Percentiles rank a stretch among this genome's conserved stretches.
Evolutionary conservation across 2,329 filamentous ascomycete species (phyloP).

Genomic region (Teratosphaeria epicoccoides): DNA sequence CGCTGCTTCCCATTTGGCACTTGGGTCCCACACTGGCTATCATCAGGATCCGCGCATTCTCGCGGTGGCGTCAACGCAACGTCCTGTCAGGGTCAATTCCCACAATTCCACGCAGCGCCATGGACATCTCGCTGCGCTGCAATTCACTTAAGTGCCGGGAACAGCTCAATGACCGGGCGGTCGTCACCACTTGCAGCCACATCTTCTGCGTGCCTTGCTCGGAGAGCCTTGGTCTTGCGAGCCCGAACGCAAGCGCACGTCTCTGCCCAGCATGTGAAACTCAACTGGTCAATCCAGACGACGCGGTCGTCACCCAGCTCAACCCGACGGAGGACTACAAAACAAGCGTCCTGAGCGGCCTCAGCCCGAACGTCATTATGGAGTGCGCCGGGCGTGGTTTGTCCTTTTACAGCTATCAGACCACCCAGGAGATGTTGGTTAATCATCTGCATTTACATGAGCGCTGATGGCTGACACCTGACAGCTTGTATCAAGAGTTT

Average conservation of each 20-base stretch:
- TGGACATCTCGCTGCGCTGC: constrained; percentile 69
- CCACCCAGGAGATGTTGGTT: constrained; percentile 66
- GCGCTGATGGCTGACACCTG: constrained; percentile 10
- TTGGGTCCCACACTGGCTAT: neutral
- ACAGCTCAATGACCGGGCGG: constrained; percentile 57
- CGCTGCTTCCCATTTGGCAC: neutral
- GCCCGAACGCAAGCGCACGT: constrained; percentile 41
- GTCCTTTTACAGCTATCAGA: constrained; percentile 79
- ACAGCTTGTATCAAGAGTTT: constrained; percentile 66
- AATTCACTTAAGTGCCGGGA: constrained; percentile 68
- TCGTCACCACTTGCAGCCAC: constrained; percentile 89
- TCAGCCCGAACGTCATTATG: constrained; percentile 72
- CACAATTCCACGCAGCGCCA: constrained; percentile 28
- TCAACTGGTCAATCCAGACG: constrained; percentile 58
- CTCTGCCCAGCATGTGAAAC: constrained; percentile 68
- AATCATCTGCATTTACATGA: neutral
- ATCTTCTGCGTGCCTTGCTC: constrained; percentile 75
- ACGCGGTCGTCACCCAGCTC: constrained; percentile 60
- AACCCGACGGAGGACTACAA: constrained; percentile 84
- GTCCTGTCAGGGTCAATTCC: constrained; percentile 8
- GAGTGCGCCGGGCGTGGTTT: constrained; percentile 73
- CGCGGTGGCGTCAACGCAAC: too few species aligned
- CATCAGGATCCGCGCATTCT: too few species aligned
- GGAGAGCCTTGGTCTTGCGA: constrained; percentile 50
- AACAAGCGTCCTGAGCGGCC: constrained; percentile 69